Base-by-base conservation (phyloP, 2,329 filamentous ascomycete species). In the Microcyclospora pomicola region DNA sequence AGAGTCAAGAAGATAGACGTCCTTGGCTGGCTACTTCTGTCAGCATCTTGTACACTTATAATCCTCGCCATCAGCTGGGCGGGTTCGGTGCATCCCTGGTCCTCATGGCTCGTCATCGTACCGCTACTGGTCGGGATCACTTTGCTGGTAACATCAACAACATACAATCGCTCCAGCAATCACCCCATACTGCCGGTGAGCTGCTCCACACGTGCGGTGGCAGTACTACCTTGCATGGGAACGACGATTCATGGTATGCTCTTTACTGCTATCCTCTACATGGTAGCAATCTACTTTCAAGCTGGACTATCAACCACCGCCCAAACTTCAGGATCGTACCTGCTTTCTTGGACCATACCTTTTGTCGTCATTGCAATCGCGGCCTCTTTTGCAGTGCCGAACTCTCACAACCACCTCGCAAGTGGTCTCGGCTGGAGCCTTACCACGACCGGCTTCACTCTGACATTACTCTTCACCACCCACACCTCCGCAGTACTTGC, bases 401-500 rank as follows among this genome's bases (percentile, higher is more conserved):
- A 5, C 72, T 75, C 33, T 28, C 5, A 9, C 9, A 14, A 10
- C 13, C 15, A 66, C 71, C 1, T 24, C 19, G 19, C 19, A 24
- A 62, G 77, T 41, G 75, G 75, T 67, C 40, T 49, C 2, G 80
- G 79, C 27, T 83, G 79, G 77, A 44, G 57, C 2, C 49, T 80
- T 3, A 65, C 71, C 1, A 75, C 72, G 0, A 46, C 76, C 2
- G 75, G 77, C 2, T 58, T 81, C 19, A 24, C 19, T 4, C 19
- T 24, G 19, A 24, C 19, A 4, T 24, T 24, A 24, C 19, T 24
- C 19, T 7, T 24, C 19, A 7, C 19, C 19, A 5, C 19, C 19
- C 19, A 24, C 19, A 24, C 19, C 19, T 24, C 19, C 4, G 19
- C 19, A 24, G 19, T 24, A 4, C 19, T 24, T 7, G 19, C 19